These are phyloP conservation scores for Diutina neorugosa DNA, from an alignment of 1,139 yeast genomes.

Conservation along the genomic window DNA sequence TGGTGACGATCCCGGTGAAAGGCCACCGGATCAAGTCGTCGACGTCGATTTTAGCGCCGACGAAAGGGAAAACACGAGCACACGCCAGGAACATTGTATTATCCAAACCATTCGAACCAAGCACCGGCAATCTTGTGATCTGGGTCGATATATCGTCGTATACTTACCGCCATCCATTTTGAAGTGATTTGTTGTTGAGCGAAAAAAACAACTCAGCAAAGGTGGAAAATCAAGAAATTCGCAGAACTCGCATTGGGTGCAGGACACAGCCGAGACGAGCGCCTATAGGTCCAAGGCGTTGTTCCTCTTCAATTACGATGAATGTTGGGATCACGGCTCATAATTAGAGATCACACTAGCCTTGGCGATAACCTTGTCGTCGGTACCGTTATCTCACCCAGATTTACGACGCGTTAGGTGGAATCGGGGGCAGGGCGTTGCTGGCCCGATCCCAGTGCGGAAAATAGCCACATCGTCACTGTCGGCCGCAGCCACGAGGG, in stretches of 20 bases:
- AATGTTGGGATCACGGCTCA: background rate
- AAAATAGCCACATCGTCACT: background rate
- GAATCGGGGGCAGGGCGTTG: background rate
- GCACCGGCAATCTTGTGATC: background rate
- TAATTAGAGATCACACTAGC: background rate
- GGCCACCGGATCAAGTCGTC: background rate
- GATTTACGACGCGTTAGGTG: background rate
- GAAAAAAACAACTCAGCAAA: slow-evolving; percentile 3
- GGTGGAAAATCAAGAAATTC: background rate
- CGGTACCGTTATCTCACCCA: background rate
- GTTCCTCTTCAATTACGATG: background rate
- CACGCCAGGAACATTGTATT: background rate
- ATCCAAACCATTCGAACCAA: background rate
- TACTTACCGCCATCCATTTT: slow-evolving; percentile 4
- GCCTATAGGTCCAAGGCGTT: background rate
- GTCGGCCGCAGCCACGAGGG: background rate
- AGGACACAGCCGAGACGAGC: slow-evolving; percentile 1
- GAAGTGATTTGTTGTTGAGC: background rate
- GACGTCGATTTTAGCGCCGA: background rate
- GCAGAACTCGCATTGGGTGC: background rate
- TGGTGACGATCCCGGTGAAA: background rate
- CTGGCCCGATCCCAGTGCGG: background rate
- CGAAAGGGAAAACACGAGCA: background rate
- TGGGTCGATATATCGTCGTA: background rate
- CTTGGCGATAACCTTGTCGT: background rate